Evolutionary conservation across 257 asterid genomes (phyloP), one percentile per base, ranked within the genome.

Genomic region (Fraxinus americana): DNA sequence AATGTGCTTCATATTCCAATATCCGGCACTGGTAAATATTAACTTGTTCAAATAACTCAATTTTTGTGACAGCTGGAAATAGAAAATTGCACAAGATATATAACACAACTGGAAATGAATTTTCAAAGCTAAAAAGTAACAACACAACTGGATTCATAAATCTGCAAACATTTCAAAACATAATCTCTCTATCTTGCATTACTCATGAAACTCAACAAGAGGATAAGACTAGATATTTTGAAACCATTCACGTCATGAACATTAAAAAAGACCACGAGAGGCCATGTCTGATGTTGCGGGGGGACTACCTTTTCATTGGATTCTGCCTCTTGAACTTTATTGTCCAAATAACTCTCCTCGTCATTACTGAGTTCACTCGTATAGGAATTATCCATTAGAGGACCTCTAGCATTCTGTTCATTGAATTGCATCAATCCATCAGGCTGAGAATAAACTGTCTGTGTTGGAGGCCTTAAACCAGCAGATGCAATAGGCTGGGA

Each of bases 401-500:
- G 86, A 25, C 87, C 90, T 79, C 86, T 74, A 5, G 86, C 80
- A 77, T 73, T 87, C 75, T 83, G 86, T 85, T 88, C 92, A 92
- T 80, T 87, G 77, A 86, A 81, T 79, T 89, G 96, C 90, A 82
- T 71, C 21, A 89, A 78, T 52, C 92, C 89, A 87, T 87, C 97
- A 78, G 92, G 75, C 78, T 88, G 96, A 82, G 90, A 75, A 71
- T 81, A 83, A 70, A 80, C 41, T 13, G 90, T 83, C 79, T 82
- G 96, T 84, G 81, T 70, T 23, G 92, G 92, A 75, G 97, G 95
- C 83, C 96, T 87, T 81, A 83, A 79, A 78, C 94, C 94, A 81
- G 89, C 79, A 78, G 89, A 88, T 70, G 89, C 54, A 50, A 77
- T 70, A 23, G 87, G 89, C 87, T 82, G 92, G 76, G 86, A 77